Conservation (phyloP, 208 protist species). For the Spongospora subterranea region DNA sequence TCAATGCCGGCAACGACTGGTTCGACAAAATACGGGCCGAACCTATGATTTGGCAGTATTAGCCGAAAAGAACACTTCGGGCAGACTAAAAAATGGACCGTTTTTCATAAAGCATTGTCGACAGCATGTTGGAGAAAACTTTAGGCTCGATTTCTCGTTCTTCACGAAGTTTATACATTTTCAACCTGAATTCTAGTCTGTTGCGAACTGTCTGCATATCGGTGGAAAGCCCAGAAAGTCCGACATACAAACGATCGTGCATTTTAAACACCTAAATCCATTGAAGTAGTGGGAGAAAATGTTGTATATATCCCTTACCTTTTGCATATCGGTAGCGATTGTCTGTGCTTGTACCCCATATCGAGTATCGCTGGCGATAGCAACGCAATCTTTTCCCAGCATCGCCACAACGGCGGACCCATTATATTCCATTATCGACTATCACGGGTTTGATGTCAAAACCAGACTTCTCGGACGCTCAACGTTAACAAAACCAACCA, state of each 20-base stretch:
- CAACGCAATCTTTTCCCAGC: conserved; percentile 74
- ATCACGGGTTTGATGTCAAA: too few relatives aligned
- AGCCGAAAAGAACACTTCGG: conserved; percentile 6
- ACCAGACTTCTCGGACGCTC: too few relatives aligned
- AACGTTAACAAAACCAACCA: too few relatives aligned
- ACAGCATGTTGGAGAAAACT: conserved; percentile 71
- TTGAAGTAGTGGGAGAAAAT: not conserved
- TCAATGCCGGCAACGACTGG: conserved; percentile 72
- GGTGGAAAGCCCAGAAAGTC: conserved; percentile 64
- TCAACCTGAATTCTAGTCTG: conserved; percentile 67
- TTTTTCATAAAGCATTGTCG: conserved; percentile 72
- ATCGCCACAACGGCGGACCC: conserved; percentile 68
- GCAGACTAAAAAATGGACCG: conserved; percentile 46
- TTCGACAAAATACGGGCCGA: conserved; percentile 74
- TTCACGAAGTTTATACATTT: conserved; percentile 72
- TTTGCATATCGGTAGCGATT: conserved; percentile 68
- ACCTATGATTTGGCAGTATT: conserved; percentile 53
- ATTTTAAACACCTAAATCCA: conserved; percentile 68
- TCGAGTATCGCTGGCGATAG: conserved; percentile 72
- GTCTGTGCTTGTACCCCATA: conserved; percentile 71
- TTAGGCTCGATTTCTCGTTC: conserved; percentile 69
- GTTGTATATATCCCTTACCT: too few relatives aligned
- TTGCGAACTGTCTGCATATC: conserved; percentile 68
- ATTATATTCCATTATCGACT: conserved; percentile 72
- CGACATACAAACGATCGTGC: conserved; percentile 69